Evolutionary conservation across 176 grass and related monocot species (phyloP).

Genomic region (Eleusine coracana): DNA sequence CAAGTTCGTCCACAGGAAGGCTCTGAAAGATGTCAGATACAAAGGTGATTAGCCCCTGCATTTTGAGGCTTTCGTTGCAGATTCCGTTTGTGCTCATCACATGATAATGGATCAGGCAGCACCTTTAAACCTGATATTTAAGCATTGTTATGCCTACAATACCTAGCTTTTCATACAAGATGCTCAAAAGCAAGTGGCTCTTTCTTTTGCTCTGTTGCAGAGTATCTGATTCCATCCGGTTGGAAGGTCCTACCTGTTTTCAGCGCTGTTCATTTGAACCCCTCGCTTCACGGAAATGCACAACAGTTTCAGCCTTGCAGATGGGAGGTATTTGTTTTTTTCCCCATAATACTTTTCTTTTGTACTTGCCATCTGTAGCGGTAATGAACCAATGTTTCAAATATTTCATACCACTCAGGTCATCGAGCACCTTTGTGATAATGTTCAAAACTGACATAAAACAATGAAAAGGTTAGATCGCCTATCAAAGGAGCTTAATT

Average conservation of each 20-base stretch:
- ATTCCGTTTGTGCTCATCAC: conserved; percentile 70
- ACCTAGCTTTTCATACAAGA: conserved; percentile 53
- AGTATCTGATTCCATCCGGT: conserved; percentile 93
- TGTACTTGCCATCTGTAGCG: conserved; percentile 8
- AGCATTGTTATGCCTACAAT: conserved; percentile 55
- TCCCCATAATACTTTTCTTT: background rate
- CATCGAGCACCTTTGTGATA: conserved; percentile 44
- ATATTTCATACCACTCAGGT: conserved; percentile 9
- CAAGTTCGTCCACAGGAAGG: conserved; percentile 93
- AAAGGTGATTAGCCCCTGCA: conserved; percentile 62
- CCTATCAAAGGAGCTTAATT: conserved; percentile 44
- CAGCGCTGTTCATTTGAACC: conserved; percentile 81
- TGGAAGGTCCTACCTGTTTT: conserved; percentile 98
- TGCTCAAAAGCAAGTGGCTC: conserved; percentile 60
- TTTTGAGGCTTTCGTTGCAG: conserved; percentile 42
- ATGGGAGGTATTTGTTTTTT: conserved; percentile 70
- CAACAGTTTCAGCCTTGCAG: conserved; percentile 70
- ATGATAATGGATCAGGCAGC: conserved; percentile 65
- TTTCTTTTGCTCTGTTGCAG: conserved; percentile 61
- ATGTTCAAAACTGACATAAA: conserved; percentile 16
- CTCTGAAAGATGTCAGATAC: conserved; percentile 87
- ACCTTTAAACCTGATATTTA: conserved; percentile 50
- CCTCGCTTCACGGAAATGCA: conserved; percentile 69
- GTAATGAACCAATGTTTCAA: conserved; percentile 3
- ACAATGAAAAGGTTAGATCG: conserved; percentile 35